phyloP scores from a whole-genome alignment of 129 eudicot genomes.

The Lactuca saligna region DNA sequence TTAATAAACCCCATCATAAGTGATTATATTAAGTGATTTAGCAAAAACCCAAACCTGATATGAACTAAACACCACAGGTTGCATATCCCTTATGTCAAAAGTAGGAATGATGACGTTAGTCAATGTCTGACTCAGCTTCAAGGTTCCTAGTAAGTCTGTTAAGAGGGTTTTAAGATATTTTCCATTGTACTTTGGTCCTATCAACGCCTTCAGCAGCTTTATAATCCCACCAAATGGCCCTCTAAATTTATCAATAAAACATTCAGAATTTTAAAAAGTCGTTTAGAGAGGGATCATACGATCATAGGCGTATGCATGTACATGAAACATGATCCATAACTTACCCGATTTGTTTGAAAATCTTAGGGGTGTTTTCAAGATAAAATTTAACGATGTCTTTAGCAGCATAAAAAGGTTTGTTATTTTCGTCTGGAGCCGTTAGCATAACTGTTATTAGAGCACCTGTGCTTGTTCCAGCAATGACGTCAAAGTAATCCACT shows the following conservation, averaged over 20 bases:
- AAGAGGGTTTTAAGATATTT: constrained; percentile 32
- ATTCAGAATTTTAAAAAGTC: background rate
- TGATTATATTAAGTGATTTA: background rate
- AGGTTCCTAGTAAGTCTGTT: constrained; percentile 11
- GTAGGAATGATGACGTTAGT: constrained; percentile 64
- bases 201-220: constrained; percentile 19
- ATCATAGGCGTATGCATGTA: background rate
- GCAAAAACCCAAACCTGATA: constrained; percentile 30
- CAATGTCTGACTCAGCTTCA: constrained; percentile 39
- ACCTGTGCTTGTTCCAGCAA: constrained; percentile 37
- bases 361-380: constrained; percentile 26
- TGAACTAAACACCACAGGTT: constrained; percentile 55
- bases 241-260: constrained; percentile 3
- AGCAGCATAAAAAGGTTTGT: constrained; percentile 34
- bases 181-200: constrained; percentile 47
- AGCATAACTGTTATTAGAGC: constrained; percentile 27
- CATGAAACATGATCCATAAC: background rate
- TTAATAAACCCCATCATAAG: no score
- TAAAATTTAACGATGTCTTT: constrained; percentile 36
- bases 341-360: constrained; percentile 32
- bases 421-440: constrained; percentile 30
- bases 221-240: constrained; percentile 35
- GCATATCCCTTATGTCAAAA: constrained; percentile 50
- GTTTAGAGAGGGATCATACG: background rate
- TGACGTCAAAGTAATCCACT: constrained; percentile 36